A percentile compares a stretch with the other conserved stretches of the same genome.
phyloP scores from a whole-genome alignment of 2,329 filamentous ascomycete species.

The Akanthomyces lecanii region DNA sequence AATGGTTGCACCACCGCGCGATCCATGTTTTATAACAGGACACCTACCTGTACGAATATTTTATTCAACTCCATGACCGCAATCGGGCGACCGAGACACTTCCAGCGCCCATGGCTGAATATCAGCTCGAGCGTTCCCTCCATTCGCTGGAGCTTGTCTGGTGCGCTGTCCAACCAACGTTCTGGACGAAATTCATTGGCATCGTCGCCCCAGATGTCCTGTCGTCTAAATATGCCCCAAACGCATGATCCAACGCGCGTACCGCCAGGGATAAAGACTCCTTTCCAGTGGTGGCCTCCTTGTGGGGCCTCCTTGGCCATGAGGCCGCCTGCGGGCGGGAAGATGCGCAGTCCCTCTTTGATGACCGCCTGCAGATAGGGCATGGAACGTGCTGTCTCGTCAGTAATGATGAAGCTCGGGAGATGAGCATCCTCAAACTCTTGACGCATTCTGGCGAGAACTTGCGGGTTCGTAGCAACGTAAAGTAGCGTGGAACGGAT shows the following conservation, averaged over 20 bases:
- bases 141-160: conserved; percentile 31
- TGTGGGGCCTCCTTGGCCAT: conserved; percentile 34
- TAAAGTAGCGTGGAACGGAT: conserved; percentile 45
- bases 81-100: conserved; percentile 36
- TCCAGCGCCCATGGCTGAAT: conserved; percentile 37
- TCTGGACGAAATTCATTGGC: conserved; percentile 32
- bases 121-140: conserved; percentile 35
- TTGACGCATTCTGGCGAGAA: conserved; percentile 31
- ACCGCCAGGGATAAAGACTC: conserved; percentile 30
- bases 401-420: conserved; percentile 26
- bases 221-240: conserved; percentile 32
- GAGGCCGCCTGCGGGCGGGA: conserved; percentile 33
- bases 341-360: conserved; percentile 41
- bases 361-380: conserved; percentile 47
- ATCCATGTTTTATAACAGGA: neutral
- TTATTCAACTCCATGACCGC: conserved; percentile 38
- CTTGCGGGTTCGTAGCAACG: conserved; percentile 40
- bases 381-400: conserved; percentile 32
- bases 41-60: conserved; percentile 37
- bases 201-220: conserved; percentile 34
- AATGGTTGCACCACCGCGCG: too few relatives aligned
- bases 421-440: conserved; percentile 23
- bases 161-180: conserved; percentile 33
- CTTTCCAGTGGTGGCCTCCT: conserved; percentile 30
- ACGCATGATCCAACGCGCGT: conserved; percentile 32